Base-by-base conservation (phyloP, 352 stramenopile species). In the Hyaloperonospora arabidopsidis region DNA sequence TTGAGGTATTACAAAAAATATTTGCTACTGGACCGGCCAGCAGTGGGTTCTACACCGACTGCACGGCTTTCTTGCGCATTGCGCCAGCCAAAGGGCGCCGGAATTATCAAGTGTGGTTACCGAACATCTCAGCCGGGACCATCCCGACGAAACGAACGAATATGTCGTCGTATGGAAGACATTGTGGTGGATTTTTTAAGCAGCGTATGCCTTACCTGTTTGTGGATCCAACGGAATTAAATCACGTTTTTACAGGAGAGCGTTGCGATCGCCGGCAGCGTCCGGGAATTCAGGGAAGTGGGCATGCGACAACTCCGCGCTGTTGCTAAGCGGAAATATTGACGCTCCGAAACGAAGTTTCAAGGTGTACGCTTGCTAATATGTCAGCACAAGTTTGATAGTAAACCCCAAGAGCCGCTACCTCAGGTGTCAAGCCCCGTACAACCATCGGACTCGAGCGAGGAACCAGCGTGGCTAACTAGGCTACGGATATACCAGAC, bases 401-500 rank as follows among this genome's bases (percentile, higher is more conserved):
- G 15, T 36, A 22, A 53, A 53, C 47, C 19, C 1, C 1, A 10
- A 45, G 19, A 53, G 34, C 12, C 19, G 4, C 35, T 22, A 35
- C 5, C 18, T 35, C 0, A 13, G 19, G 47, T 45, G 34, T 7
- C 4, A 11, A 25, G 21, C 19, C 35, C 10, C 47, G 35, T 45
- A 36, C 19, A 36, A 53, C 34, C 19, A 53, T 22, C 19, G 34
- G 47, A 25, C 11, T 7, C 22, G 17, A 12, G 29, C 8, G 8
- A 32, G 45, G n/a, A 4, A 45, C 19, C 19, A 19, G 47, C 14
- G 35, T 38, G 35, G 34, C 34, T 53, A 53, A 53, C 47, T n/a
- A 36, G 47, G 15, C 1, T 53, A 25, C 22, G 14, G 21, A 53
- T 15, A 19, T 45, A 36, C 34, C 34, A 53, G 47, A 45, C 39